These are phyloP conservation scores for Cercospora berteroae DNA, from an alignment of 2,329 filamentous ascomycete species.

Conservation along the genomic window DNA sequence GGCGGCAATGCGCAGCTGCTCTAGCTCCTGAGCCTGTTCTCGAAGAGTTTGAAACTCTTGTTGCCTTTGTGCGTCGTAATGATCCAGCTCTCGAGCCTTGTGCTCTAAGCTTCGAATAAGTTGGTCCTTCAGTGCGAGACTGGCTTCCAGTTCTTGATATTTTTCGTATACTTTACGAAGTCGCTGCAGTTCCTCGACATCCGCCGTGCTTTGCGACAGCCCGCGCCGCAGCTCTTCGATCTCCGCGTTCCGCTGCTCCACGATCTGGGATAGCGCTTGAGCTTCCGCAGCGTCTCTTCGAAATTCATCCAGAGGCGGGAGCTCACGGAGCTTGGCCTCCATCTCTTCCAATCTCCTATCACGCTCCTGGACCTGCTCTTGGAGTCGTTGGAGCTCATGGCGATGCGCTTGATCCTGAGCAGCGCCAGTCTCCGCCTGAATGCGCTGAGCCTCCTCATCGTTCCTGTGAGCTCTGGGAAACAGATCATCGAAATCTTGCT, in stretches of 20 bases:
- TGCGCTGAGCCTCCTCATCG: not conserved
- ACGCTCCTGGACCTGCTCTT: not conserved
- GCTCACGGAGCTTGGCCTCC: not conserved
- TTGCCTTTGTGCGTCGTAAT: not conserved
- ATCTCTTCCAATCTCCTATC: not conserved
- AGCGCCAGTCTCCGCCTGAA: not conserved
- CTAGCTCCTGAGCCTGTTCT: not conserved
- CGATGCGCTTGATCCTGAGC: not conserved
- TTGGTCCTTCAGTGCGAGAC: not conserved
- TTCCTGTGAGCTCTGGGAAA: not conserved
- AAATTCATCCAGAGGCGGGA: not conserved
- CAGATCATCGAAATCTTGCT: not conserved
- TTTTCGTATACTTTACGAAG: not conserved
- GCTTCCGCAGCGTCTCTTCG: not conserved
- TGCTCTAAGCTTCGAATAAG: not conserved
- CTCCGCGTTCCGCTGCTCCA: not conserved
- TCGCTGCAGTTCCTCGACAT: not conserved
- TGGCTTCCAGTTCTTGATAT: not conserved
- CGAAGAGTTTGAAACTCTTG: not conserved
- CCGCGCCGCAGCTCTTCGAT: not conserved
- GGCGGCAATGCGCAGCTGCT: not conserved
- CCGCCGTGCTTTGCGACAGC: not conserved
- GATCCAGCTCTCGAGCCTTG: not conserved
- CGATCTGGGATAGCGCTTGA: not conserved
- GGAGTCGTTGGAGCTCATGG: not conserved